Percentiles rank a stretch among this genome's conserved stretches.
These are phyloP conservation scores for Oligophagozyma castellii DNA, from an alignment of 1,139 yeast genomes.

Conservation along the genomic window DNA sequence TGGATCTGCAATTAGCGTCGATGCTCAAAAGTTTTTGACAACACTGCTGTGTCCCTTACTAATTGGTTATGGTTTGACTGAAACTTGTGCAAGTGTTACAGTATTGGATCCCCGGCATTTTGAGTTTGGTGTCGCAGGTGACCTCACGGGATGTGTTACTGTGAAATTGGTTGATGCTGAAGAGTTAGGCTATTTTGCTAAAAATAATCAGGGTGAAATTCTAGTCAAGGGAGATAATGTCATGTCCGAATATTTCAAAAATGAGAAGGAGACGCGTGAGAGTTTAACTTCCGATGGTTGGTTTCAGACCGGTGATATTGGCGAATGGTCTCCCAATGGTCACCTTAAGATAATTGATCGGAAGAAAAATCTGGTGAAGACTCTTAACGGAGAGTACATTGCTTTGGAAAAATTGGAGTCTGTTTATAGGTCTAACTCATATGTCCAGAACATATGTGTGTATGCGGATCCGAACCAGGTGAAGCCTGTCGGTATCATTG, in stretches of 20 bases:
- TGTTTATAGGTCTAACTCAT: conserved; percentile 66
- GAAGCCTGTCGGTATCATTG: conserved; percentile 83
- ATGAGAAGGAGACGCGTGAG: conserved; percentile 64
- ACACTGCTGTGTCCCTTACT: conserved; percentile 77
- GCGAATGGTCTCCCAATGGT: conserved; percentile 81
- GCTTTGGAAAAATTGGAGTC: conserved; percentile 90
- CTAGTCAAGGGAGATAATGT: conserved; percentile 66
- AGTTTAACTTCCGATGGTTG: conserved; percentile 68
- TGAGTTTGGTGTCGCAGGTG: conserved; percentile 70
- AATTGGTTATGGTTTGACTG: conserved; percentile 94
- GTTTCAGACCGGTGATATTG: conserved; percentile 96
- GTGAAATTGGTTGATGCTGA: conserved; percentile 82
- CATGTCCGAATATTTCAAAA: conserved; percentile 65
- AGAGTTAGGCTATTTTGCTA: conserved; percentile 86
- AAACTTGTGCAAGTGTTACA: conserved; percentile 86
- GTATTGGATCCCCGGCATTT: conserved; percentile 52
- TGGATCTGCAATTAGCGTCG: conserved; percentile 80
- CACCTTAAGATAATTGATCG: conserved; percentile 79
- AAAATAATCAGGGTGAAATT: conserved; percentile 87
- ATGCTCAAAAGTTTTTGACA: conserved; percentile 71
- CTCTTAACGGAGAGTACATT: conserved; percentile 92
- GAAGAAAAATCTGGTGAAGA: conserved; percentile 89
- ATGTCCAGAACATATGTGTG: conserved; percentile 72
- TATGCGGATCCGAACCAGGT: conserved; percentile 80
- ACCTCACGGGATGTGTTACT: conserved; percentile 74